Conservation (phyloP, 305 asterid genomes). For the Vinca major region DNA sequence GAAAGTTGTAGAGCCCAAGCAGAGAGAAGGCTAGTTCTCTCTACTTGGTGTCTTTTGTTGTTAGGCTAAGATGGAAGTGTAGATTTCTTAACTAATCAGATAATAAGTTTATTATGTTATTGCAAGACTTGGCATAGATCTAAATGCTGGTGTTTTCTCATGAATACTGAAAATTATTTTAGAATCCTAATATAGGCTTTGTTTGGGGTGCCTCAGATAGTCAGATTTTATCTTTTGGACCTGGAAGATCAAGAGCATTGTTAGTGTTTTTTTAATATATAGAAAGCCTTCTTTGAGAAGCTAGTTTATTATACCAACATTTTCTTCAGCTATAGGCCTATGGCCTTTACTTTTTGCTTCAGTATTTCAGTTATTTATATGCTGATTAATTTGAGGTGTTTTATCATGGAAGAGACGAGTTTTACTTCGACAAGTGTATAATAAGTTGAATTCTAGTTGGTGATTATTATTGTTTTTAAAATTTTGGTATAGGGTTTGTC, state of each 20-base stretch:
- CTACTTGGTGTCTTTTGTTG: not conserved
- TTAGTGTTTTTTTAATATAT: not conserved
- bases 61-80: not conserved
- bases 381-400: not conserved
- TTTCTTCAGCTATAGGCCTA: not conserved
- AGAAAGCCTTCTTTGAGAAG: not conserved
- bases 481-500: constrained; percentile 82
- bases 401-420: not conserved
- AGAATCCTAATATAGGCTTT: not conserved
- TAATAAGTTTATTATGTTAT: not conserved
- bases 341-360: not conserved
- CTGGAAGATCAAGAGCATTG: not conserved
- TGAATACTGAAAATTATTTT: not conserved
- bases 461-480: too few species aligned
- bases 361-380: not conserved
- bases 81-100: not conserved
- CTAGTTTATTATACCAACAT: not conserved
- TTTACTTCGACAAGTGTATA: not conserved
- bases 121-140: not conserved
- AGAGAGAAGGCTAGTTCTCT: too few species aligned
- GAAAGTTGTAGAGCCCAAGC: not conserved
- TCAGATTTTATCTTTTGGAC: not conserved
- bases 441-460: constrained; percentile 11
- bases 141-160: not conserved
- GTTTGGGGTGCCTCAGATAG: not conserved